phyloP scores from a whole-genome alignment of 129 eudicot species.

The Arctium minus region DNA sequence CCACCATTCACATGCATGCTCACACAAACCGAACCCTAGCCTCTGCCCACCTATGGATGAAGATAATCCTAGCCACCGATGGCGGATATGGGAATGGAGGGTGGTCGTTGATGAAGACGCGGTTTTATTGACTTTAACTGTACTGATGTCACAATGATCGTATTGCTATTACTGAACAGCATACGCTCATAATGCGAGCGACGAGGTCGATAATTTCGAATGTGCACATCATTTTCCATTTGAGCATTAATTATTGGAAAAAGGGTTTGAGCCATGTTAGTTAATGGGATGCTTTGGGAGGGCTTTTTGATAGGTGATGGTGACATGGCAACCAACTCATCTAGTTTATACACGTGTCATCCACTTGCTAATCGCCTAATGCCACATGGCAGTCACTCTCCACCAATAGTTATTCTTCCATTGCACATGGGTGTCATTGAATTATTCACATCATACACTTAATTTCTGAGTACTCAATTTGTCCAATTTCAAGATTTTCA shows the following conservation, averaged over 20 bases:
- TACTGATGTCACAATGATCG: not conserved
- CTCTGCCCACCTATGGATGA: not conserved
- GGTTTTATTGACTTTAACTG: not conserved
- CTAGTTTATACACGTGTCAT: conserved; percentile 20
- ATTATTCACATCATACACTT: conserved; percentile 34
- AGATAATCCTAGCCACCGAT: conserved; percentile 17
- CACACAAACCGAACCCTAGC: not conserved
- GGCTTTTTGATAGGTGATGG: conserved; percentile 26
- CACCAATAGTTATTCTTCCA: conserved; percentile 17
- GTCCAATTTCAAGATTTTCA: not conserved
- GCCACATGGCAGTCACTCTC: conserved; percentile 45
- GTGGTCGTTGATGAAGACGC: not conserved
- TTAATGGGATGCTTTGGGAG: conserved; percentile 9
- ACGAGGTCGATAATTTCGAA: conserved; percentile 11
- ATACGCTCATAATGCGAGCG: not conserved
- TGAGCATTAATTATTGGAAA: conserved; percentile 19
- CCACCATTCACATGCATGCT: conserved; percentile 30
- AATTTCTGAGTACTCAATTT: conserved; percentile 3
- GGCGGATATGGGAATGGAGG: not conserved
- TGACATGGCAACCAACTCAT: conserved; percentile 23
- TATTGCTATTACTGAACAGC: not conserved
- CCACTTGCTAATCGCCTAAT: conserved; percentile 5
- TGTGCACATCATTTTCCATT: conserved; percentile 31
- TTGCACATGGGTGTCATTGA: conserved; percentile 32
- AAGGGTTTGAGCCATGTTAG: conserved; percentile 39